phyloP scores from a whole-genome alignment of 1,139 yeast genomes.

The Blastobotrys proliferans region DNA sequence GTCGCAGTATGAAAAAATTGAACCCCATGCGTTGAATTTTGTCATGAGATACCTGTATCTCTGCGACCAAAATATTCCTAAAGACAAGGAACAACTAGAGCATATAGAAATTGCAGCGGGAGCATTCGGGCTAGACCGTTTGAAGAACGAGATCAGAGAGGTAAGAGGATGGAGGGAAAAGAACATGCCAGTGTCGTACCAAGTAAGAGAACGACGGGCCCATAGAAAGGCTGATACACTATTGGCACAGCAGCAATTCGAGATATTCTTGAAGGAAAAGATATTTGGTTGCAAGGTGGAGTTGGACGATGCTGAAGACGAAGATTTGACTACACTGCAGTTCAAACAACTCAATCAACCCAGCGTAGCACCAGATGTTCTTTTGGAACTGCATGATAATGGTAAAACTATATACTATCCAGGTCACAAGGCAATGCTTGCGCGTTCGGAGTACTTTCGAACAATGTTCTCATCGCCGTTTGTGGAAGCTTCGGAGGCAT shows the following conservation, averaged over 20 bases:
- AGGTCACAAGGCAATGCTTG: constrained; percentile 56
- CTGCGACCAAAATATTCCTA: constrained; percentile 38
- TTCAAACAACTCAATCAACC: constrained; percentile 16
- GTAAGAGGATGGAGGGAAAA: constrained; percentile 16
- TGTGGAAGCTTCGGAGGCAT: constrained; percentile 29
- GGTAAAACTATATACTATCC: constrained; percentile 45
- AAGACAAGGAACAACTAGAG: constrained; percentile 29
- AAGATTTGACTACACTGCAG: constrained; percentile 8
- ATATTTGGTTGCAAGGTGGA: constrained; percentile 35
- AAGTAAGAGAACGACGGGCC: constrained; percentile 14
- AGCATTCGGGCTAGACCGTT: constrained; percentile 38
- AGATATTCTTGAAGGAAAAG: constrained; percentile 37
- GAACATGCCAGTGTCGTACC: neutral
- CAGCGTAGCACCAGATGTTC: constrained; percentile 46
- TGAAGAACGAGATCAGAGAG: constrained; percentile 36
- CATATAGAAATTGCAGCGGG: constrained; percentile 37
- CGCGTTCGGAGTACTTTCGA: constrained; percentile 60
- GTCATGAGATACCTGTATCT: constrained; percentile 54
- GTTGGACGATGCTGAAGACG: constrained; percentile 1
- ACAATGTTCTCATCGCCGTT: constrained; percentile 57
- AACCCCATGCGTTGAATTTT: constrained; percentile 35
- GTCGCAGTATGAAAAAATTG: constrained; percentile 25
- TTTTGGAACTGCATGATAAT: constrained; percentile 38
- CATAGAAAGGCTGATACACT: constrained; percentile 20
- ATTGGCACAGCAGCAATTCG: constrained; percentile 27